Evolutionary conservation across 495 filamentous ascomycete genomes (phyloP), one percentile per base, ranked within the genome.

Genomic region (Paragyromitra xinjiangensis): DNA sequence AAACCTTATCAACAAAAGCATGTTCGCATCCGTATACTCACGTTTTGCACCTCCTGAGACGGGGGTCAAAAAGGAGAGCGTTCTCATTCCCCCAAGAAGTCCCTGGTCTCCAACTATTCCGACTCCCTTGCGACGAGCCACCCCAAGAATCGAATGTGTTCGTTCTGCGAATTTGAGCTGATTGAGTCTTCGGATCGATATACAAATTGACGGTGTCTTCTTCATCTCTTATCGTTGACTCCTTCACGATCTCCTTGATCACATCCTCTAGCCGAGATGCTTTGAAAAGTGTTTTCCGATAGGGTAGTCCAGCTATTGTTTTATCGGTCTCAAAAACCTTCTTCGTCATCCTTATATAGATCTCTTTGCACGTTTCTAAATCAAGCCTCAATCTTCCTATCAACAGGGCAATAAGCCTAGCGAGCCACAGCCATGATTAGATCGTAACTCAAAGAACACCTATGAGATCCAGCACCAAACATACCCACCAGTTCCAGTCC

Each of bases 311-410:
- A 11, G 91, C 94, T 75, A 99, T 91, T 12, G 94, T 98, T 85
- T 99, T 99, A 85, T 99, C 96, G 9, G 94, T 97, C 84, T 97
- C 93, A 77, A 99, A 99, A 0, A 98, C 94, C 79, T 90, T 90
- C 78, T 91, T 90, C 53, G 94, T 97, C 89, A 98, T 92, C 66
- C 92, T 91, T 71, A 97, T 92, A 80, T 98, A 99, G 4, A 97
- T 90, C 75, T 97, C 91, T 84, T 97, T 98, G 88, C 94, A 97
- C 3, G 93, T 95, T 83, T 98, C 95, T 45, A 98, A 84, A 80
- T 98, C 94, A 76, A 99, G 87, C 56, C 95, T 90, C 73, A 99
- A 84, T 44, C 95, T 89, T 16, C 95, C 95, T 24, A 99, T 87
- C 93, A 99, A 96, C 77, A 99, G 88, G 16, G 96, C 96, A 77